Evolutionary conservation across 1,139 yeast genomes (phyloP), one percentile per base, ranked within the genome.

Genomic region (Blastobotrys elegans): DNA sequence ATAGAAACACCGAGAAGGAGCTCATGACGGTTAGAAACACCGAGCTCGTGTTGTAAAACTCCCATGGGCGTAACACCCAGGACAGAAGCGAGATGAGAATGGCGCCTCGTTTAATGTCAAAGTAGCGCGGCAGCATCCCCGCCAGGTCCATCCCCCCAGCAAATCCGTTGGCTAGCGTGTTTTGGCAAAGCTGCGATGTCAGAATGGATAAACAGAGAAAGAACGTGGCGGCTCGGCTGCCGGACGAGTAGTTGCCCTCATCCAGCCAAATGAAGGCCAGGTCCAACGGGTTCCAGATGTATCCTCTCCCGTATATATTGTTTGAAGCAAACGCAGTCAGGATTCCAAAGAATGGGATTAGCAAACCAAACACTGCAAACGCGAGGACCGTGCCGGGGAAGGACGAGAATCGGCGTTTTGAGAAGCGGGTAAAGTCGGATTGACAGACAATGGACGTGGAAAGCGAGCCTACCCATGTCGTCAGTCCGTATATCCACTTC

Each of bases 141-240:
- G 77, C 68, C 45, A 75, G 58, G 59, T 76, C 80, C 67, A 74
- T 74, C 41, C 80, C 80, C 50, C 75, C 75, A 5, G 80, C 74
- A 49, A 75, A 68, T 20, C 76, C 79, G 58, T 76, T 74, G 49
- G 74, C 76, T 44, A 75, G 69, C 24, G 72, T 67, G 42, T 76
- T 76, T 46, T 75, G 70, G 47, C 75, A 73, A 16, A 76, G 62
- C 53, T 74, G 77, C 4, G 77, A 76, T 40, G 72, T 55, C 22
- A 68, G 62, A 61, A 76, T 75, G 2, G 74, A 66, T 10, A 73
- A 56, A 24, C 75, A 72, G 50, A 72, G 68, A 54, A 76, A 74
- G 54, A 73, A 74, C 11, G 73, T 66, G 31, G 74, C 80, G 20
- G 59, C 58, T 37, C 58, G 41, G 1, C 53, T 55, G 8, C 56